Evolutionary conservation across 441 rosid species (phyloP), one percentile per base, ranked within the genome.

Genomic region (Adansonia gregorii): DNA sequence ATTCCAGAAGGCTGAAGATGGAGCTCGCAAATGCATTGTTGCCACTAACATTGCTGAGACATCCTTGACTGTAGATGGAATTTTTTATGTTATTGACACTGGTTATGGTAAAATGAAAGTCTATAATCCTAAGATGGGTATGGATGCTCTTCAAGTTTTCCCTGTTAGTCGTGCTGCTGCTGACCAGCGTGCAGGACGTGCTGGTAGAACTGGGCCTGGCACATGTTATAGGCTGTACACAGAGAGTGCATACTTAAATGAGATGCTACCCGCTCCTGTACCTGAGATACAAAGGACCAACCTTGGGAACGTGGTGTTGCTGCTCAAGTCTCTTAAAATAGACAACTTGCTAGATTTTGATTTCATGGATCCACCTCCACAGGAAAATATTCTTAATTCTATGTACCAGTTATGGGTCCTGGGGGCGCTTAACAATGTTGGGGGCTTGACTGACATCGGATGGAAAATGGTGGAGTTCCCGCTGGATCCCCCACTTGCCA

Each of bases 381-480:
- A 94, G 83, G 98, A 96, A 64, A 96, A 96, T 89, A 96, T 96
- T 79, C 94, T 94, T 14, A 96, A 94, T 79, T 96, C 99, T 9
- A 94, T 96, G 99, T 94, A 96, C 87, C 99, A 96, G 86, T 79
- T 96, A 67, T 94, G 98, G 99, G 98, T 96, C 63, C 78, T 96
- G 90, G 98, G 98, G 22, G 99, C 99, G 11, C 97, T 96, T 20
- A 91, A 88, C 85, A 96, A 96, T 76, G 98, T 94, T 14, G 99
- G 98, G 54, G 89, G 85, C 58, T 80, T 96, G 74, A 96, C 99
- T 2, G 94, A 88, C 63, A 90, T 94, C 11, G 98, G 99, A 15
- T 96, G 99, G 99, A 96, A 96, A 88, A 94, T 96, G 99, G 98
- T 96, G 73, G 99, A 96, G 83, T 94, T 96, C 82, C 99, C 98